Conservation (phyloP, 331 rosid species). For the Saraca asoca region DNA sequence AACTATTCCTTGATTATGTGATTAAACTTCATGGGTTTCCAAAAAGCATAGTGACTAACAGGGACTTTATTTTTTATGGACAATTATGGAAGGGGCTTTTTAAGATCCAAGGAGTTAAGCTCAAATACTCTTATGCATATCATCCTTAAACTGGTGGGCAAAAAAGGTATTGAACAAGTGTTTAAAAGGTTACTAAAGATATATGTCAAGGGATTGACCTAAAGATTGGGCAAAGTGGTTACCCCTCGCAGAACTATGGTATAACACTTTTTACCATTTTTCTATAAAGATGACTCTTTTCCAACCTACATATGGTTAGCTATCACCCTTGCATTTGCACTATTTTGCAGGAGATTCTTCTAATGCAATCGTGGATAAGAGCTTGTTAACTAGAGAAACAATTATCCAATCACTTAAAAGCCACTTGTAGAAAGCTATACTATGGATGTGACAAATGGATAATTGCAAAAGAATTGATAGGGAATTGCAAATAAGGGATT, state of each 20-base stretch:
- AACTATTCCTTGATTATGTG: too few species aligned
- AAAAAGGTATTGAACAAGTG: not conserved
- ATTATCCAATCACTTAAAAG: not conserved
- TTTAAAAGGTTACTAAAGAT: not conserved
- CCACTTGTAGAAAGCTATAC: not conserved
- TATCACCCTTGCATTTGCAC: not conserved
- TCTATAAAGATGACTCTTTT: not conserved
- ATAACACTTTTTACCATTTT: not conserved
- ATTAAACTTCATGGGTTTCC: not conserved
- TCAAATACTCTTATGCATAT: not conserved
- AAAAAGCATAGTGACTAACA: not conserved
- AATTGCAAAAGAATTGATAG: not conserved
- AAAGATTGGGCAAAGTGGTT: not conserved
- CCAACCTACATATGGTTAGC: not conserved
- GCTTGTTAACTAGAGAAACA: not conserved
- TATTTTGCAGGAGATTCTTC: not conserved
- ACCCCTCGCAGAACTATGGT: not conserved
- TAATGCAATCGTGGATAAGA: not conserved
- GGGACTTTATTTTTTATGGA: not conserved
- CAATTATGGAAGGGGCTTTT: not conserved
- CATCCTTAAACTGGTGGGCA: not conserved
- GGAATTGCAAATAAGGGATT: not conserved
- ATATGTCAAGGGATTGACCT: not conserved
- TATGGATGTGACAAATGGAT: not conserved
- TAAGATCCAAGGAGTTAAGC: not conserved